These are phyloP conservation scores for Monosporascus sp. DNA, from an alignment of 2,329 filamentous ascomycete species.

Conservation along the genomic window DNA sequence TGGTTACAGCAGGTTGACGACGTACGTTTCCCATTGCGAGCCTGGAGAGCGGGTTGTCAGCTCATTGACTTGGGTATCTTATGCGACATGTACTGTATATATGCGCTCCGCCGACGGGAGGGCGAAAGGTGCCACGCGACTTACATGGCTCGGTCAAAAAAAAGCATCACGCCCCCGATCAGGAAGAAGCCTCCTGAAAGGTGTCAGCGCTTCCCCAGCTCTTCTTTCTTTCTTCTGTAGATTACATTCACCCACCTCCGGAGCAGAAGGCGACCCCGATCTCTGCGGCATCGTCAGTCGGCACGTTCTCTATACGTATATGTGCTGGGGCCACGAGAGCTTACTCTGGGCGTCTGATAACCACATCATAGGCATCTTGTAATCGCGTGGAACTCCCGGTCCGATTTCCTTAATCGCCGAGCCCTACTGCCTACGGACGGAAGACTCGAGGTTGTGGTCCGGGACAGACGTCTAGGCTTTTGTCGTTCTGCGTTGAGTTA, in stretches of 20 bases:
- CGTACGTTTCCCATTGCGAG: conserved; percentile 95
- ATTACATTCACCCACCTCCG: conserved; percentile 64
- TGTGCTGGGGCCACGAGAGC: conserved; percentile 27
- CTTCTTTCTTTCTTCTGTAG: conserved; percentile 11
- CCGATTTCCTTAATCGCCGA: too few species aligned
- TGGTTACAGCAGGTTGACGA: conserved; percentile 2
- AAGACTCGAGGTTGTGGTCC: too few species aligned
- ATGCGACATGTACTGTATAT: neutral
- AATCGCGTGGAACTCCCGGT: neutral
- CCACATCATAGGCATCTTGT: conserved; percentile 85
- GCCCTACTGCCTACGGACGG: too few species aligned
- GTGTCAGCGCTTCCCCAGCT: conserved; percentile 3
- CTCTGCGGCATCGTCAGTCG: conserved; percentile 54
- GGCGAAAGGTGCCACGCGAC: conserved; percentile 25
- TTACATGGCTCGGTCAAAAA: conserved; percentile 95
- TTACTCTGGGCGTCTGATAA: conserved; percentile 91
- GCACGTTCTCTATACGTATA: conserved; percentile 10
- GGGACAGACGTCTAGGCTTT: too few species aligned
- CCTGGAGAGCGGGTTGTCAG: conserved; percentile 40
- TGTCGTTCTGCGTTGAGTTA: too few species aligned
- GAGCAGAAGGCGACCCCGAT: conserved; percentile 97
- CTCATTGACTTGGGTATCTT: neutral
- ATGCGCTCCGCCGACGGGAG: conserved; percentile 1
- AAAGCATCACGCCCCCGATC: conserved; percentile 87
- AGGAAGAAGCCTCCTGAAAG: conserved; percentile 83